phyloP scores from a whole-genome alignment of 2,329 filamentous ascomycete species.

The Curvularia eragrostidis region DNA sequence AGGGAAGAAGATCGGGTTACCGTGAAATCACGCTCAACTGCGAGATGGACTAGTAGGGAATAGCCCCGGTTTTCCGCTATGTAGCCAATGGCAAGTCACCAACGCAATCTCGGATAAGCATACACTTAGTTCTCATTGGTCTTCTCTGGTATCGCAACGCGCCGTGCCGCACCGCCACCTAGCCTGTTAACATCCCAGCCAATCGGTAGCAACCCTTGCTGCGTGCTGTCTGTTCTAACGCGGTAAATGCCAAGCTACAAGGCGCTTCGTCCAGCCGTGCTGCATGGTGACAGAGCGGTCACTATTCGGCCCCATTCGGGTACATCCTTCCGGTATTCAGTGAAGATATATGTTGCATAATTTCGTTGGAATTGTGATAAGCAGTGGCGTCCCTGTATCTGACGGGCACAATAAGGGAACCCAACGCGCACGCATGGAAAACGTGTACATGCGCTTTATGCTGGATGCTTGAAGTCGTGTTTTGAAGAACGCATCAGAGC shows the following conservation, averaged over 20 bases:
- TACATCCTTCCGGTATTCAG: neutral
- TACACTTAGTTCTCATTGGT: neutral
- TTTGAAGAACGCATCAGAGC: slow-evolving; percentile 17
- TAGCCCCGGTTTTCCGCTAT: neutral
- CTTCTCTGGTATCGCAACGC: neutral
- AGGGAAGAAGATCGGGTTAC: neutral
- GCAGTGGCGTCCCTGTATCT: neutral
- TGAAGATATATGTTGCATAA: neutral
- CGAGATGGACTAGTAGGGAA: neutral
- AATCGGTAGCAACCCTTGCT: neutral
- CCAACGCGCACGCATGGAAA: neutral
- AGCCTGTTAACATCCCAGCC: neutral
- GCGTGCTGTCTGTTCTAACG: neutral
- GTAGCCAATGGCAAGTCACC: neutral
- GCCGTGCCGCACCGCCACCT: neutral
- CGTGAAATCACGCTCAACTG: neutral
- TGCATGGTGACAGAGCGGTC: neutral
- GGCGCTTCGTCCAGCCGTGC: neutral
- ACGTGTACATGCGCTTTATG: neutral
- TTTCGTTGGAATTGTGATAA: neutral
- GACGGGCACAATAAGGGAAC: neutral
- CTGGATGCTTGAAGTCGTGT: neutral
- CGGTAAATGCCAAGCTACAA: neutral
- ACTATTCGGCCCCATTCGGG: neutral
- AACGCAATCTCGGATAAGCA: neutral